These are phyloP conservation scores for Coccomyxa sp. DNA, from an alignment of 139 green algal species.

Conservation along the genomic window DNA sequence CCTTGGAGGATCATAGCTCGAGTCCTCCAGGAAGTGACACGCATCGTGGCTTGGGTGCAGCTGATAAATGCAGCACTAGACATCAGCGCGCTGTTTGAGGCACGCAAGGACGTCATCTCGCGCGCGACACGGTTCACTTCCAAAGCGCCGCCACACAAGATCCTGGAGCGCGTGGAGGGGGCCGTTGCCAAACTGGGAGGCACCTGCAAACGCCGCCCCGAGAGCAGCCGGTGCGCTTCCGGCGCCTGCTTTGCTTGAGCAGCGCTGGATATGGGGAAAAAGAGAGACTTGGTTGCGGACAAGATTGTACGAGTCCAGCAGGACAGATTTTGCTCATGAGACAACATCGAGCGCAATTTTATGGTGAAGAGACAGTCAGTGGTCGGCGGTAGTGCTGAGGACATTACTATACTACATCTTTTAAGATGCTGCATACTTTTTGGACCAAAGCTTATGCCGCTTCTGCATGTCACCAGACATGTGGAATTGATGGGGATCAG, in stretches of 20 bases:
- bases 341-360: too few species aligned
- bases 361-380: too few species aligned
- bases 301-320: not conserved
- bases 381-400: too few species aligned
- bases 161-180: slow-evolving; percentile 27
- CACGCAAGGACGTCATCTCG: slow-evolving; percentile 27
- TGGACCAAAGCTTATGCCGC: too few species aligned
- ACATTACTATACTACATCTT: too few species aligned
- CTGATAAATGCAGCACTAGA: slow-evolving; percentile 44
- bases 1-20: too few species aligned
- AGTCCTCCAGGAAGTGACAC: not conserved
- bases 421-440: too few species aligned
- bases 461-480: too few species aligned
- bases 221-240: not conserved
- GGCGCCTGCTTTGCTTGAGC: not conserved
- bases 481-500: too few species aligned
- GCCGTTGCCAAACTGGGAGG: slow-evolving; percentile 26
- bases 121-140: slow-evolving; percentile 43
- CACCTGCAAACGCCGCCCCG: slow-evolving; percentile 8
- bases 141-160: not conserved
- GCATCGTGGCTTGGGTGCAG: not conserved
- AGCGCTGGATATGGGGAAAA: not conserved
- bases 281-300: not conserved
- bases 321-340: not conserved
- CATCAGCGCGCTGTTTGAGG: slow-evolving; percentile 47